These are phyloP conservation scores for Fusarium lyarnte DNA, from an alignment of 2,329 filamentous ascomycete species.

Conservation along the genomic window DNA sequence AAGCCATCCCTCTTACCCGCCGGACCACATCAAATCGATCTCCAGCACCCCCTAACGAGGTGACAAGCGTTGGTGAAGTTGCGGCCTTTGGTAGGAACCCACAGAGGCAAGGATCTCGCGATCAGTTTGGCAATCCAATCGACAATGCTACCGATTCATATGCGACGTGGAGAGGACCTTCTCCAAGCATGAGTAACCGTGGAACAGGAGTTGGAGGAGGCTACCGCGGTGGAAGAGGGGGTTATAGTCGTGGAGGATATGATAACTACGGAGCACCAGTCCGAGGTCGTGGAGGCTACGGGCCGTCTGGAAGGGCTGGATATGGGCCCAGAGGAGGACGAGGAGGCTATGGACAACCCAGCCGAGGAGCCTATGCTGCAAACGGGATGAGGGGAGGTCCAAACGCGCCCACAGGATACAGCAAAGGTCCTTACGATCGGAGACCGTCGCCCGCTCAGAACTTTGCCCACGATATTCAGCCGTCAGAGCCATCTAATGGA, in stretches of 20 bases:
- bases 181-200: slow-evolving; percentile 59
- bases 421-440: slow-evolving; percentile 51
- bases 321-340: slow-evolving; percentile 54
- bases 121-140: slow-evolving; percentile 73
- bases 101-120: slow-evolving; percentile 57
- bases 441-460: slow-evolving; percentile 50
- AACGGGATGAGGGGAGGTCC: slow-evolving; percentile 46
- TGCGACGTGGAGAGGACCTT: slow-evolving; percentile 58
- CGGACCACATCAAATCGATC: slow-evolving; percentile 69
- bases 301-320: slow-evolving; percentile 52
- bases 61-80: slow-evolving; percentile 48
- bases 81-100: slow-evolving; percentile 47
- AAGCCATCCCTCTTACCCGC: slow-evolving; percentile 75
- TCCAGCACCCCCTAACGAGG: slow-evolving; percentile 56
- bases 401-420: slow-evolving; percentile 57
- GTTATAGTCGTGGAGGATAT: slow-evolving; percentile 63
- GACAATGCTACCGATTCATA: slow-evolving; percentile 56
- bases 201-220: slow-evolving; percentile 61
- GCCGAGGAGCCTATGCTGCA: slow-evolving; percentile 46
- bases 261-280: slow-evolving; percentile 56
- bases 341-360: slow-evolving; percentile 47
- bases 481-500: slow-evolving; percentile 46
- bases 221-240: slow-evolving; percentile 57
- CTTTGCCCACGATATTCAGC: slow-evolving; percentile 54
- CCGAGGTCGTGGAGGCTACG: slow-evolving; percentile 57